phyloP scores from a whole-genome alignment of 129 eudicot species.

The Lactuca sativa region DNA sequence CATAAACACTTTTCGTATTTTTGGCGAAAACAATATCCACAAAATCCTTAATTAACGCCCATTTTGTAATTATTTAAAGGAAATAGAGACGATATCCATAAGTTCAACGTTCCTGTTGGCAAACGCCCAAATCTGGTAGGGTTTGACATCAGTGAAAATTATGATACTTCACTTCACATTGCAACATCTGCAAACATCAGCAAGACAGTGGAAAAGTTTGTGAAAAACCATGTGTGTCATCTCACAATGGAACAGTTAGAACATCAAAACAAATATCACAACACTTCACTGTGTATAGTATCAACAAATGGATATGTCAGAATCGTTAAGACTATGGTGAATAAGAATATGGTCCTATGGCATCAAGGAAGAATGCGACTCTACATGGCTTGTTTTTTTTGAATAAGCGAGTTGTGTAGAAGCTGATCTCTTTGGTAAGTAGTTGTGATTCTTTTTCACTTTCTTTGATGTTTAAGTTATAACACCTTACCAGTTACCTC shows the following conservation, averaged over 20 bases:
- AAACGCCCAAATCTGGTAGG: not conserved
- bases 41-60: too few relatives aligned
- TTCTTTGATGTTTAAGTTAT: not conserved
- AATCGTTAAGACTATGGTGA: slow-evolving; percentile 29
- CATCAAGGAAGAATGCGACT: slow-evolving; percentile 29
- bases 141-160: slow-evolving; percentile 27
- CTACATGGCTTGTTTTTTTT: slow-evolving; percentile 28
- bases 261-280: slow-evolving; percentile 18
- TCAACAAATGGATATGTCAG: slow-evolving; percentile 27
- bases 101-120: not conserved
- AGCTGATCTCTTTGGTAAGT: slow-evolving; percentile 36
- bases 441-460: not conserved
- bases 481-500: not conserved
- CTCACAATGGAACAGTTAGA: slow-evolving; percentile 24
- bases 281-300: slow-evolving; percentile 42
- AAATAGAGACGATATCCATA: too few relatives aligned
- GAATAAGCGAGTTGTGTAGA: slow-evolving; percentile 29
- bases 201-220: slow-evolving; percentile 17
- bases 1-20: too few relatives aligned
- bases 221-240: slow-evolving; percentile 20
- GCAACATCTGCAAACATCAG: slow-evolving; percentile 21
- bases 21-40: too few relatives aligned
- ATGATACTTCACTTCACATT: slow-evolving; percentile 45
- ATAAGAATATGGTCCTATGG: slow-evolving; percentile 11
- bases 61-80: too few relatives aligned